Conservation (phyloP, 441 rosid species). For the Isatis lusitanica region DNA sequence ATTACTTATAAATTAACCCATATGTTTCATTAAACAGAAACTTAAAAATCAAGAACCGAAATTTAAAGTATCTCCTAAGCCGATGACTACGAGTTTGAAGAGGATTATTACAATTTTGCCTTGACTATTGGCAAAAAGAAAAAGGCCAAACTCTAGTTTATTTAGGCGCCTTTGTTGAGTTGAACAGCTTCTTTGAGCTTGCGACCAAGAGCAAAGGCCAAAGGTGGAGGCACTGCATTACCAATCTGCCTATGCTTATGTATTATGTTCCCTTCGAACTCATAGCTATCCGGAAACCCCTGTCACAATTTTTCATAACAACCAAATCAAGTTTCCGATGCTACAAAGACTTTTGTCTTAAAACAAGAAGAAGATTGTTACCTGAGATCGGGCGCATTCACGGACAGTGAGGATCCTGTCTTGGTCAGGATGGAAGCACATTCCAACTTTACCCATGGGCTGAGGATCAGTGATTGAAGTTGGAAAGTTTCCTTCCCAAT, state of each 20-base stretch:
- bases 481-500: slow-evolving; percentile 94
- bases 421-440: slow-evolving; percentile 94
- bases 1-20: too few relatives aligned
- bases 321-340: not conserved
- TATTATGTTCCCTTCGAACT: slow-evolving; percentile 48
- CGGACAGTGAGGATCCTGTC: slow-evolving; percentile 85
- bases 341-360: not conserved
- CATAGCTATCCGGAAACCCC: slow-evolving; percentile 68
- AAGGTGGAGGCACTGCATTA: slow-evolving; percentile 72
- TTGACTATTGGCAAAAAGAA: not conserved
- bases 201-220: slow-evolving; percentile 67
- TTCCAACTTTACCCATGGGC: slow-evolving; percentile 92
- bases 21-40: too few relatives aligned
- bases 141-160: not conserved
- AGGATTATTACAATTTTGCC: not conserved
- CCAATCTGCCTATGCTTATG: slow-evolving; percentile 71
- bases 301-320: slow-evolving; percentile 13
- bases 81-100: not conserved
- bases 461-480: slow-evolving; percentile 89
- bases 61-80: too few relatives aligned
- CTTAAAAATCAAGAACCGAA: too few relatives aligned
- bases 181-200: slow-evolving; percentile 62
- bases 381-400: slow-evolving; percentile 91
- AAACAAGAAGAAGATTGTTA: slow-evolving; percentile 16
- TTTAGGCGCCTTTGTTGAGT: slow-evolving; percentile 3